These are phyloP conservation scores for Porogramme epimiltina DNA, from an alignment of 1,284 basidiomycete species.

Conservation along the genomic window DNA sequence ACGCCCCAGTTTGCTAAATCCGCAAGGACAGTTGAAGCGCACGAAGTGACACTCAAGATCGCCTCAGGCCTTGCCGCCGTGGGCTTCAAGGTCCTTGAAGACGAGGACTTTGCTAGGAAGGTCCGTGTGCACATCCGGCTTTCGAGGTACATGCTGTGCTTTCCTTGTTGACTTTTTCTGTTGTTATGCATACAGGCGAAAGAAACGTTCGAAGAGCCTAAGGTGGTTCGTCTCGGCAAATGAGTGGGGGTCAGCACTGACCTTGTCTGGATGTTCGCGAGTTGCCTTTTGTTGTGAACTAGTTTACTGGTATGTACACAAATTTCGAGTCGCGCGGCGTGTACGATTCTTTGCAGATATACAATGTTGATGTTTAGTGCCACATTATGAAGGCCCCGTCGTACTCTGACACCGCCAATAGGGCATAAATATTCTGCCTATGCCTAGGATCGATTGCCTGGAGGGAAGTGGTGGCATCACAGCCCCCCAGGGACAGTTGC, in stretches of 20 bases:
- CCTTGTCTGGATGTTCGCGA: not conserved
- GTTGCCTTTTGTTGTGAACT: no score
- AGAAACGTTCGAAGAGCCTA: constrained; percentile 12
- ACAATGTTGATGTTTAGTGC: no score
- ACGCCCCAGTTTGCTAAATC: constrained; percentile 58
- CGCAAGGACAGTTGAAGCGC: constrained; percentile 55
- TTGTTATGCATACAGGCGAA: constrained; percentile 14
- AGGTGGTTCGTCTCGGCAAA: not conserved
- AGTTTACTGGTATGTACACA: no score
- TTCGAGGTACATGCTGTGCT: not conserved
- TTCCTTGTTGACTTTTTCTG: not conserved
- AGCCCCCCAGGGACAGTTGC: no score
- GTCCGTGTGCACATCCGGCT: constrained; percentile 21
- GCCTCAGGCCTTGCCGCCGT: constrained; percentile 61
- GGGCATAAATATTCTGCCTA: no score
- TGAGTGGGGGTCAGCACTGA: no score
- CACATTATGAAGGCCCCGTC: no score
- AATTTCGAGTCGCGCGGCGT: no score
- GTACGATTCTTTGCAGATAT: no score
- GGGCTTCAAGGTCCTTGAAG: constrained; percentile 58
- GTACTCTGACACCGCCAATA: no score
- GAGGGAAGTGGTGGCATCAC: no score
- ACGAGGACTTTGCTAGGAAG: constrained; percentile 46
- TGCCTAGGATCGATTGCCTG: no score
- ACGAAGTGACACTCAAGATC: constrained; percentile 55